A percentile compares a stretch with the other conserved stretches of the same genome.
These are phyloP conservation scores for Oryza glaberrima DNA, from an alignment of 176 grass and related monocot genomes.

Conservation along the genomic window DNA sequence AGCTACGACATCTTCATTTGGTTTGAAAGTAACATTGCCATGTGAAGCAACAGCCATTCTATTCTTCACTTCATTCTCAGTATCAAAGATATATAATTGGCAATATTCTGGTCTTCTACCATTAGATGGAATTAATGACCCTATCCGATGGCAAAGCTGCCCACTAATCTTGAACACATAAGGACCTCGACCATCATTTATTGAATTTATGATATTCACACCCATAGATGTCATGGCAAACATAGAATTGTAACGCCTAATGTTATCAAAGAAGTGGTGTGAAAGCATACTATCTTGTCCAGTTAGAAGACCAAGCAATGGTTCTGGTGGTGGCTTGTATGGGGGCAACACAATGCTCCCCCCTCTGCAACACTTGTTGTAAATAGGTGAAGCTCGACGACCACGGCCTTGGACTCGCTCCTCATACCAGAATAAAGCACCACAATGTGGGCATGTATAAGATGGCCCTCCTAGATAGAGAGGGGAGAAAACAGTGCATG, in stretches of 20 bases:
- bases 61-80: too few relatives aligned
- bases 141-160: too few relatives aligned
- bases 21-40: too few relatives aligned
- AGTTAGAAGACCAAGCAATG: neutral
- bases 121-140: too few relatives aligned
- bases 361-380: neutral
- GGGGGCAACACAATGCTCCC: neutral
- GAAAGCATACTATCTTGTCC: neutral
- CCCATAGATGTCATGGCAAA: too few relatives aligned
- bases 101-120: too few relatives aligned
- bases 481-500: neutral
- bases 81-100: too few relatives aligned
- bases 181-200: too few relatives aligned
- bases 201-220: too few relatives aligned
- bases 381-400: neutral
- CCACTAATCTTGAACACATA: too few relatives aligned
- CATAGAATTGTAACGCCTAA: neutral
- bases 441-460: neutral
- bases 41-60: too few relatives aligned
- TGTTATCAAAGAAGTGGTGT: neutral
- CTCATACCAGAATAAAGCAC: neutral
- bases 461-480: neutral
- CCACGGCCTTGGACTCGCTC: neutral
- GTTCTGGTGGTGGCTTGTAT: neutral
- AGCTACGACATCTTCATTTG: too few relatives aligned